phyloP scores from a whole-genome alignment of 2,329 filamentous ascomycete species.

The Sporothrix luriei region DNA sequence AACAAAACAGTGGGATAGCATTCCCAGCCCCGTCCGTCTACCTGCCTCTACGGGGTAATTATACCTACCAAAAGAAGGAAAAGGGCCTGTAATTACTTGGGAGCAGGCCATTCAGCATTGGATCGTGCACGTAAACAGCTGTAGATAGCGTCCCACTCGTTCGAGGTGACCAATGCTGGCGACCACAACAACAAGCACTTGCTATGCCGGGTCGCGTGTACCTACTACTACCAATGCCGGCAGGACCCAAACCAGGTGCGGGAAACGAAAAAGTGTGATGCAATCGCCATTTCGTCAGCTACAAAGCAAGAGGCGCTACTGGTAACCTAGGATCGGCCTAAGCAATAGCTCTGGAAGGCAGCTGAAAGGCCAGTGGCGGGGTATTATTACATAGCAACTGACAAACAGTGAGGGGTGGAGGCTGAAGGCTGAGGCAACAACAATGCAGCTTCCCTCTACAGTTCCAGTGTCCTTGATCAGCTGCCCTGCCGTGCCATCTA shows the following conservation, averaged over 20 bases:
- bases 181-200: neutral
- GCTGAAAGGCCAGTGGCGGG: constrained; percentile 17
- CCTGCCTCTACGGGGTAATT: neutral
- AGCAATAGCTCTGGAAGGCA: neutral
- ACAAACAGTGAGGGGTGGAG: constrained; percentile 6
- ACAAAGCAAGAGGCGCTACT: neutral
- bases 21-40: neutral
- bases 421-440: neutral
- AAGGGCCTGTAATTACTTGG: neutral
- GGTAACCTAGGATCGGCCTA: constrained; percentile 15
- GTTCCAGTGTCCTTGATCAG: neutral
- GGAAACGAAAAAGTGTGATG: neutral
- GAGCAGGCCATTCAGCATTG: too few relatives aligned
- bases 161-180: neutral
- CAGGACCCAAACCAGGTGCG: neutral
- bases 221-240: neutral
- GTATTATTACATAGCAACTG: neutral
- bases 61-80: constrained; percentile 12
- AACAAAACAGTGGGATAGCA: constrained; percentile 26
- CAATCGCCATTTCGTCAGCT: neutral
- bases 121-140: neutral
- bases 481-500: constrained; percentile 10
- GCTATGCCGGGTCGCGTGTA: constrained; percentile 15
- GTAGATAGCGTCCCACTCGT: neutral
- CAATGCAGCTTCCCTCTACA: neutral